Evolutionary conservation across 176 grass and related monocot genomes (phyloP).

Genomic region (Zizania latifolia): DNA sequence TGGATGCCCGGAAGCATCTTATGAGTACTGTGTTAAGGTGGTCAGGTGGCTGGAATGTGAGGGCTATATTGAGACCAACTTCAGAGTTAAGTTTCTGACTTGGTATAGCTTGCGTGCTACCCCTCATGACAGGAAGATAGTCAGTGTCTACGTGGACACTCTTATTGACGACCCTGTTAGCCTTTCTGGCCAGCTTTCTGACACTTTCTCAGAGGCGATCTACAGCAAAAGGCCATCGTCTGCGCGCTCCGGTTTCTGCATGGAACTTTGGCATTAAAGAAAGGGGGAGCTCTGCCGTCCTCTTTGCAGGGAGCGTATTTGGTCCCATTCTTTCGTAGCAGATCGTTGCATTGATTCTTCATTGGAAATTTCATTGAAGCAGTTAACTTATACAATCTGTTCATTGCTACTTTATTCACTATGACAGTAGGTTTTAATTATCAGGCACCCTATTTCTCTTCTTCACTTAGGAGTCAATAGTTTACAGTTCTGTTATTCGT

Average conservation of each 20-base stretch:
- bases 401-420: slow-evolving; percentile 28
- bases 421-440: slow-evolving; percentile 64
- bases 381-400: slow-evolving; percentile 53
- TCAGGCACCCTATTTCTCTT: slow-evolving; percentile 7
- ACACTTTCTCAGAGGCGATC: slow-evolving; percentile 84
- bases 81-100: slow-evolving; percentile 91
- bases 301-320: slow-evolving; percentile 37
- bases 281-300: slow-evolving; percentile 21
- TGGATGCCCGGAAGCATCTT: slow-evolving; percentile 52
- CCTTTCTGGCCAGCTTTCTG: slow-evolving; percentile 79
- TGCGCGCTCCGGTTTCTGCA: slow-evolving; percentile 72
- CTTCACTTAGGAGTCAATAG: slow-evolving; percentile 13
- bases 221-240: slow-evolving; percentile 56
- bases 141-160: slow-evolving; percentile 71
- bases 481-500: slow-evolving; percentile 14
- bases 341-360: slow-evolving; percentile 76
- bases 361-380: slow-evolving; percentile 65
- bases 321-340: too few relatives aligned
- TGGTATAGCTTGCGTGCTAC: slow-evolving; percentile 97
- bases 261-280: slow-evolving; percentile 82
- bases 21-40: slow-evolving; percentile 87
- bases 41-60: slow-evolving; percentile 85
- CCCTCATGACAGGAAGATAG: slow-evolving; percentile 72
- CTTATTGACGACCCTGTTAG: slow-evolving; percentile 83
- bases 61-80: slow-evolving; percentile 77